Evolutionary conservation across 768 basidiomycete genomes (phyloP), one percentile per base, ranked within the genome.

Genomic region (Mycena amicta): DNA sequence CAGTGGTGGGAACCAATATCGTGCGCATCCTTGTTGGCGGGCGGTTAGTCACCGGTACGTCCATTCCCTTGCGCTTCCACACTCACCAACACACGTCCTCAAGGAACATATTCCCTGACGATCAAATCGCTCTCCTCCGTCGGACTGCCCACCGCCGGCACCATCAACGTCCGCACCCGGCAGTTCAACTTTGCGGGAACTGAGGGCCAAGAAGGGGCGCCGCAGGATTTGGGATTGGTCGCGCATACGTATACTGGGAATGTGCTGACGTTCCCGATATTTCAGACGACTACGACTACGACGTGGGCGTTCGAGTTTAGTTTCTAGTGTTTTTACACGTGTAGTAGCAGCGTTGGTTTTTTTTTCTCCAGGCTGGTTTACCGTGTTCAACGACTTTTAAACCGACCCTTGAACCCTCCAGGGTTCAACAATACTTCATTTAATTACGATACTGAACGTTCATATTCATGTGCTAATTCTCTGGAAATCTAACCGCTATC

Each of bases 251-350:
- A 66, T 39, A 41, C 59, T 1, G 62, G 62, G 41, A 66, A 66
- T 50, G 58, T 62, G 16, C 50, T 66, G 39, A 52, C 52, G 13
- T 66, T 66, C 55, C 65, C 62, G 27, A 66, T 66, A 15, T 66
- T 61, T 53, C 65, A 66, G 54, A 66, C 65, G 11, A 54, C 57
- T 25, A 64, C 65, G 16, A 52, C 53, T 15, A 66, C 65, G 30
- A 66, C 65, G n/a, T 66, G 65, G 65, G 62, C 65, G 30, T 66
- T 66, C 26, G 65, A 66, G 51, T 66, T 66, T 22, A 25, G 33
- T 26, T 63, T 59, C 27, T 63, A n/a, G n/a, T n/a, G n/a, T n/a
- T n/a, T n/a, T n/a, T n/a, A n/a, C n/a, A n/a, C n/a, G n/a, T n/a
- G n/a, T n/a, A n/a, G n/a, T n/a, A n/a, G n/a, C n/a, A n/a, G n/a